Conservation (phyloP, 768 basidiomycete species). For the Dictyophora rubrovolvata region DNA sequence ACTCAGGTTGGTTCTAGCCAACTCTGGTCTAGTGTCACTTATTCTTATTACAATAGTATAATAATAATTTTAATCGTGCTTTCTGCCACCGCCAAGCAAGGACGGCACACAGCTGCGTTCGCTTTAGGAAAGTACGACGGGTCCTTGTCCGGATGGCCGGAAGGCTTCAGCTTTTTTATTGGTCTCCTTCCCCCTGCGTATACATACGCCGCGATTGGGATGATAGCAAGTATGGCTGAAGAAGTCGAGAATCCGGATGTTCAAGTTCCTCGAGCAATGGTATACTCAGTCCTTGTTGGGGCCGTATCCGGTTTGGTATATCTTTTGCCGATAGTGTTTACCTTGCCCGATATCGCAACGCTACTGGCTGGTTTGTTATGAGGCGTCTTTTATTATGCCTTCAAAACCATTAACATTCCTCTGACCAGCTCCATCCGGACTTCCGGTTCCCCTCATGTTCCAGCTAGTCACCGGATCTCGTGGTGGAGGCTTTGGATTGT, state of each 20-base stretch:
- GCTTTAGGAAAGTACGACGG: conserved; percentile 51
- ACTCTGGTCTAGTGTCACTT: not conserved
- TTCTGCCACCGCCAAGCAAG: conserved; percentile 46
- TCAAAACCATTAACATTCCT: not conserved
- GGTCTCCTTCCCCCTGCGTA: conserved; percentile 38
- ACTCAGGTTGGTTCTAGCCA: conserved; percentile 28
- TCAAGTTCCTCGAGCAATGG: conserved; percentile 46
- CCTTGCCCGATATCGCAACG: conserved; percentile 45
- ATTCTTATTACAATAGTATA: conserved; percentile 2
- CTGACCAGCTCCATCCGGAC: conserved; percentile 41
- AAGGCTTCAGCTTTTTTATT: conserved; percentile 62
- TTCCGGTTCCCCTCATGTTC: conserved; percentile 56
- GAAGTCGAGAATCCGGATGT: conserved; percentile 50
- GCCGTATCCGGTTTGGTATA: conserved; percentile 42
- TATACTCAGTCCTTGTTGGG: conserved; percentile 44
- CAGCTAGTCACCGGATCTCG: conserved; percentile 51
- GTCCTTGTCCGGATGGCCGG: conserved; percentile 55
- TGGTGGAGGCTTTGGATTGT: conserved; percentile 53
- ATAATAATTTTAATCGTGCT: conserved; percentile 46
- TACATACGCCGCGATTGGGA: conserved; percentile 49
- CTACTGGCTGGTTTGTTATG: conserved; percentile 36
- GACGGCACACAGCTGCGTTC: conserved; percentile 43
- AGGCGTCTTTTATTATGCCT: not conserved
- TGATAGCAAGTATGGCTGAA: conserved; percentile 61
- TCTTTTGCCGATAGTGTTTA: conserved; percentile 55